Evolutionary conservation across 306 rosid genomes (phyloP), one percentile per base, ranked within the genome.

Genomic region (Alnus rubra): DNA sequence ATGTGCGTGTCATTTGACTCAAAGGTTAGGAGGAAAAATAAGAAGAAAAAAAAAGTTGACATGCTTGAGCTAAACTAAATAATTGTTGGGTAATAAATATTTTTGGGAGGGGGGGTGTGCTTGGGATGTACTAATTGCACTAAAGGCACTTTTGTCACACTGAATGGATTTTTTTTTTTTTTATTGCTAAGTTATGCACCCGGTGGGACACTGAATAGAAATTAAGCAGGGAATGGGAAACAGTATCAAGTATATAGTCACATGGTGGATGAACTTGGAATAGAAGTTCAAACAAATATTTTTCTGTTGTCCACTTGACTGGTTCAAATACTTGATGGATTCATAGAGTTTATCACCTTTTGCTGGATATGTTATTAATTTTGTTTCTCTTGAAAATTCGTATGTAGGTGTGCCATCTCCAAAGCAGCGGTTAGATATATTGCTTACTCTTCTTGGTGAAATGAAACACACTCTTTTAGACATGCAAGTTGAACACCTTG

Each of bases 321-420:
- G 53, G 7, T 68, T 42, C 76, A 58, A 64, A 51, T 73, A 74
- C 62, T 68, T 58, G 45, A 49, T 77, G 59, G 56, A 58, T 82
- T 51, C 69, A 63, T 44, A 50, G 39, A 78, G 72, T 59, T 77
- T 53, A 73, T 72, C 44, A 13, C 64, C 60, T 49, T 67, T 56
- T 64, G 48, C n/a, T 9, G 28, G 65, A 58, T 58, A 68, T 30
- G 33, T 56, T 73, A 18, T 73, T 80, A 69, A 54, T 33, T 23
- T 52, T 10, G 10, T 76, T 62, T 59, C 69, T 64, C 62, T 69
- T 13, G 18, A 35, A 86, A 73, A 71, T 59, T 78, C 68, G 39
- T 81, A 50, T 87, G 86, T 86, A 94, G 98, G 98, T 75, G 98
- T 94, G 69, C 98, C 97, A 77, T 91, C 91, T 71, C 91, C 94